Conservation (phyloP, 2,329 filamentous ascomycete species). For the Pezicula rhizophila region DNA sequence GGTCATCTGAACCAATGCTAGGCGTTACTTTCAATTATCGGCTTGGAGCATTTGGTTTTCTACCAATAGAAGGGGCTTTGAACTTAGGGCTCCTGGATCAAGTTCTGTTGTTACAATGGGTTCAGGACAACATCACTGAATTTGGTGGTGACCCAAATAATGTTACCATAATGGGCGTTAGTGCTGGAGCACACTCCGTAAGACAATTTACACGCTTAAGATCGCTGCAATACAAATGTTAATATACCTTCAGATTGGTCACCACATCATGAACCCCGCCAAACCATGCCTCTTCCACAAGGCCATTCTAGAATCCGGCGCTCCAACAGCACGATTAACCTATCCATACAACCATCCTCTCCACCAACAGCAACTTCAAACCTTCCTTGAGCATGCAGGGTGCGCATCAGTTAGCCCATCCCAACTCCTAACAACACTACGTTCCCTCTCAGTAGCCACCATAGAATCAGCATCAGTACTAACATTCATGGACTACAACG, state of each 20-base stretch:
- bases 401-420: slow-evolving; percentile 34
- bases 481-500: slow-evolving; percentile 39
- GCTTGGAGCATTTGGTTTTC: slow-evolving; percentile 61
- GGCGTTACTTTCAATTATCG: slow-evolving; percentile 55
- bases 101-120: slow-evolving; percentile 51
- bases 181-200: slow-evolving; percentile 58
- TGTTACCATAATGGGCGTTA: slow-evolving; percentile 56
- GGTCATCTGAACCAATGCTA: slow-evolving; percentile 43
- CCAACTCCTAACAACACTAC: slow-evolving; percentile 46
- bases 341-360: slow-evolving; percentile 47
- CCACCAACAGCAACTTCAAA: slow-evolving; percentile 49
- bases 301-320: slow-evolving; percentile 52
- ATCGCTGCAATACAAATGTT: slow-evolving; percentile 7
- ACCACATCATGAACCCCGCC: slow-evolving; percentile 53
- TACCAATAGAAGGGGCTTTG: slow-evolving; percentile 50
- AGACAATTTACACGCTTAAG: background rate
- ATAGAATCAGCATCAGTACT: slow-evolving; percentile 35
- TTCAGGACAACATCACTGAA: slow-evolving; percentile 49
- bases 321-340: slow-evolving; percentile 48
- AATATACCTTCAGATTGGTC: slow-evolving; percentile 46
- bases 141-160: slow-evolving; percentile 55
- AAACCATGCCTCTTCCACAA: slow-evolving; percentile 38
- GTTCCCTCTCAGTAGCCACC: slow-evolving; percentile 32
- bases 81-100: slow-evolving; percentile 64
- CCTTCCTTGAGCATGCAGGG: slow-evolving; percentile 50